Base-by-base conservation (phyloP, 495 filamentous ascomycete species). In the Lasiosphaeriaceae sp. region DNA sequence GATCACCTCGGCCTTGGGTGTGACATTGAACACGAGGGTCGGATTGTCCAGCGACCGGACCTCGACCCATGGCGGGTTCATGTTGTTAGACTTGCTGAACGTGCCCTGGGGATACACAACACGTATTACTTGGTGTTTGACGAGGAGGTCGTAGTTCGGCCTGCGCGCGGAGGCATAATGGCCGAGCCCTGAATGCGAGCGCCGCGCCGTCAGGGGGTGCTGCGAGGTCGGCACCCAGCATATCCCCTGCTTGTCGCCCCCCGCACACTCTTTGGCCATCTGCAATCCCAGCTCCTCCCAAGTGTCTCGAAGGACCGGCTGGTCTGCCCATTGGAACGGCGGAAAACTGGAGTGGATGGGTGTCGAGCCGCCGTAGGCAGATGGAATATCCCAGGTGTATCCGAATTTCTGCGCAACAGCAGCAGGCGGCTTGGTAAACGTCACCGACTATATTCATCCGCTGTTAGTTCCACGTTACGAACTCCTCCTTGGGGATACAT, bases 161-260 rank as follows among this genome's bases (percentile, higher is more conserved):
- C 74, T 48, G 1, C 62, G 62, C 12, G 73, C 66, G 8, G 50
- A 56, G 12, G 67, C 62, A 21, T 69, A 75, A 57, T 75, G 74
- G 19, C 66, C 74, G 3, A 72, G 63, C 19, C 71, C 70, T 16
- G 74, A 60, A 45, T 75, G 72, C 1, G 72, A 75, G 20, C 72
- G 66, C 19, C 63, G 47, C 2, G 63, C 67, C 3, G 63, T 71
- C 14, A 68, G 58, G 8, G 72, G 71, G 37, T 75, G 44, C 52
- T 64, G 58, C 20, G 66, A 64, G 14, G 50, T 56, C 17, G 66
- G 63, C 0, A 69, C 53, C 58, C 60, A 64, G 58, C 66, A 69
- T 49, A 66, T 23, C 0, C 60, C 66, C 20, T 61, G 54, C 37
- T 69, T 69, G 39, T 66, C 57, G 35, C 66, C 66, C 11, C 51